Evolutionary conservation across 1,139 yeast species (phyloP).

Genomic region (Blastobotrys raffinosifermentans): DNA sequence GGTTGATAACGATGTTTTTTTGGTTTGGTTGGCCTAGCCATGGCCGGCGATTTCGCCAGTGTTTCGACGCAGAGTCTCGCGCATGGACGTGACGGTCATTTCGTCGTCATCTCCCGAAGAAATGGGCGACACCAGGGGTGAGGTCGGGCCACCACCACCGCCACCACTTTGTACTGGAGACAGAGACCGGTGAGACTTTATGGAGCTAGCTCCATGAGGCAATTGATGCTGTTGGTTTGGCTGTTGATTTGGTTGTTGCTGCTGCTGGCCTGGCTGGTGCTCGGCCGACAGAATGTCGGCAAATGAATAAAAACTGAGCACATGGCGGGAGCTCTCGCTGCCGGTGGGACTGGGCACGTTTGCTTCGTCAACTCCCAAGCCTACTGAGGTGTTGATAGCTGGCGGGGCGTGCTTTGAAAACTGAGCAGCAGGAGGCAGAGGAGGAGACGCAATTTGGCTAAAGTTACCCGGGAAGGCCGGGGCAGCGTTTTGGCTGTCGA

Average conservation of each 20-base stretch:
- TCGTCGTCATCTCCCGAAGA: constrained; percentile 14
- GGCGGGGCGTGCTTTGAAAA: constrained; percentile 6
- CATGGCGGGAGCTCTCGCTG: constrained; percentile 36
- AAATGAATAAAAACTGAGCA: constrained; percentile 65
- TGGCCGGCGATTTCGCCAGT: constrained; percentile 33
- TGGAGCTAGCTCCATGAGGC: not conserved
- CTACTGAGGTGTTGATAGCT: constrained; percentile 5
- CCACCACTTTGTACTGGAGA: not conserved
- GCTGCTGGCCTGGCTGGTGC: not conserved
- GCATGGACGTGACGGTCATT: constrained; percentile 34
- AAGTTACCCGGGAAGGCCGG: not conserved
- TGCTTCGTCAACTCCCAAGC: constrained; percentile 1
- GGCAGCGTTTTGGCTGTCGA: not conserved
- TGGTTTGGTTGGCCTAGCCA: not conserved
- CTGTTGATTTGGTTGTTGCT: not conserved
- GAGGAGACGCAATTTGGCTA: constrained; percentile 1
- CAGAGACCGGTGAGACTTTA: not conserved
- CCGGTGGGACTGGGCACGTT: not conserved
- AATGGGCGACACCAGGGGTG: not conserved
- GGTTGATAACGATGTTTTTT: not conserved
- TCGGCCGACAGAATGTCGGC: constrained; percentile 56
- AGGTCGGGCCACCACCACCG: too few species aligned
- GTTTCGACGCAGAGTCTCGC: constrained; percentile 38
- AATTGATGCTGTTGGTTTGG: not conserved
- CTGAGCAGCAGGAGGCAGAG: constrained; percentile 9